A percentile compares a stretch with the other conserved stretches of the same genome.
phyloP scores from a whole-genome alignment of 768 basidiomycete species.

The Leccinum sublutescens region DNA sequence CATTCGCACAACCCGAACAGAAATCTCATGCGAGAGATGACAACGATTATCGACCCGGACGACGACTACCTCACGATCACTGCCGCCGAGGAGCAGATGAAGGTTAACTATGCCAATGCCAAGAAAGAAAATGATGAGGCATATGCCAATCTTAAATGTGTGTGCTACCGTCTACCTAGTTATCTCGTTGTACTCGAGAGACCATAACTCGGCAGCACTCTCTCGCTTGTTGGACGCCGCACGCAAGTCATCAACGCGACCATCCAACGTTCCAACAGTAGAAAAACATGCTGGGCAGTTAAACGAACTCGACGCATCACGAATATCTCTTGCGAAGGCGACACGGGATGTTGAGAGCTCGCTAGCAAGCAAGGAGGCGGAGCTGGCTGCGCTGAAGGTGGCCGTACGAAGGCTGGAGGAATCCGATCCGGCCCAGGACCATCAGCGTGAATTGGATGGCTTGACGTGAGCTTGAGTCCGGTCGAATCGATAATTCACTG shows the following conservation, averaged over 20 bases:
- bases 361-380: constrained; percentile 65
- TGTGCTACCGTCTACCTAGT: constrained; percentile 2
- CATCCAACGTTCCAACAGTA: constrained; percentile 64
- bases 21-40: constrained; percentile 67
- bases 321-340: constrained; percentile 67
- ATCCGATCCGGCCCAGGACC: constrained; percentile 71
- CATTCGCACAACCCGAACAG: constrained; percentile 35
- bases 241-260: constrained; percentile 66
- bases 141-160: constrained; percentile 64
- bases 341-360: constrained; percentile 71
- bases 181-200: background rate
- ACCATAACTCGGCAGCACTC: constrained; percentile 45
- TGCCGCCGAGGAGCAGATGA: constrained; percentile 69
- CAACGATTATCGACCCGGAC: constrained; percentile 71
- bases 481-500: constrained; percentile 1
- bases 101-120: constrained; percentile 50
- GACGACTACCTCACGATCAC: constrained; percentile 78
- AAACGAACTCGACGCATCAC: constrained; percentile 62
- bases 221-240: constrained; percentile 66
- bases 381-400: constrained; percentile 66
- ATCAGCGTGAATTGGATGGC: constrained; percentile 66
- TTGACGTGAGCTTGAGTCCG: constrained; percentile 49
- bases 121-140: constrained; percentile 70
- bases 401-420: constrained; percentile 59
- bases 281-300: constrained; percentile 58